Evolutionary conservation across 2,329 filamentous ascomycete species (phyloP).

Genomic region (Metarhizium robertsii): DNA sequence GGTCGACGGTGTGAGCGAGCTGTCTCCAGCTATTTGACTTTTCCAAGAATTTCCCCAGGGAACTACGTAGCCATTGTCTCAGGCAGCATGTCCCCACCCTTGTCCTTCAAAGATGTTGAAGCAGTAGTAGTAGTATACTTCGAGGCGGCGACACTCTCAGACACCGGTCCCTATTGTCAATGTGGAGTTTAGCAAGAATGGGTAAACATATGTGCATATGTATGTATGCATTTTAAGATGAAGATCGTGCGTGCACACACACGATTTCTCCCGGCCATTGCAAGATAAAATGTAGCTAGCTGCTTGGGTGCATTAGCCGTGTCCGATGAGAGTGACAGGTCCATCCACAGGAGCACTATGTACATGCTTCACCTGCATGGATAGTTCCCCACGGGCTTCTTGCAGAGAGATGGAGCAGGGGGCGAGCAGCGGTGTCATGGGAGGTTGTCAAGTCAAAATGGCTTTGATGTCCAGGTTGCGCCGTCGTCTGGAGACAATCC

Average conservation of each 20-base stretch:
- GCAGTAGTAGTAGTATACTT: background rate
- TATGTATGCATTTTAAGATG: background rate
- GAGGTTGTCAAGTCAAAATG: background rate
- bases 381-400: background rate
- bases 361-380: background rate
- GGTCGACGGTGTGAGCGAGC: conserved; percentile 2
- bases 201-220: background rate
- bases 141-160: background rate
- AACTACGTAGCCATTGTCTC: conserved; percentile 7
- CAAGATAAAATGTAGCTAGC: too few species aligned
- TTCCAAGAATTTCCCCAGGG: background rate
- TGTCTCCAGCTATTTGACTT: conserved; percentile 7
- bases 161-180: too few species aligned
- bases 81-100: background rate
- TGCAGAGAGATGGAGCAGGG: background rate
- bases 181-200: too few species aligned
- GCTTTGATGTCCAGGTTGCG: background rate
- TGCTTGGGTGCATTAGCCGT: too few species aligned
- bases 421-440: background rate
- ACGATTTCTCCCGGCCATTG: too few species aligned
- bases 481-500: background rate
- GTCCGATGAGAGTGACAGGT: too few species aligned
- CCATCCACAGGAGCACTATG: background rate
- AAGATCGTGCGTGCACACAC: too few species aligned
- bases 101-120: background rate